Evolutionary conservation across 352 stramenopile genomes (phyloP), one percentile per base, ranked within the genome.

Genomic region (Globisporangium spiculum): DNA sequence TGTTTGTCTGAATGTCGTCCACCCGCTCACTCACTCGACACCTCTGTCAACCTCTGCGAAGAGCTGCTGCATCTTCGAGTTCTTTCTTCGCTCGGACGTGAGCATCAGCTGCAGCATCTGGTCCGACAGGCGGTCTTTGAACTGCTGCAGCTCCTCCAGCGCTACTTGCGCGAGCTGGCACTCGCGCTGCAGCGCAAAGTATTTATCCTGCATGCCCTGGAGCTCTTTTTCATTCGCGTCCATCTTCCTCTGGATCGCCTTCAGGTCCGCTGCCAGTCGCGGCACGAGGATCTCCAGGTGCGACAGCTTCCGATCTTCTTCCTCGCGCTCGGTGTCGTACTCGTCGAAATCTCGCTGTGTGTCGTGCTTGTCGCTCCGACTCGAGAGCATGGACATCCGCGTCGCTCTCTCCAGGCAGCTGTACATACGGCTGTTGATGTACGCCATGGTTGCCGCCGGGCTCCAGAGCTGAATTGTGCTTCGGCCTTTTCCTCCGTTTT

Each of bases 21-120:
- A 44, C 27, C 22, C 14, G 16, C 32, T n/a, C 54, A 46, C 32
- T n/a, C 54, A 34, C 6, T 62, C 20, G 3, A 20, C 38, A 22
- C 12, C 41, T 2, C 58, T 27, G 53, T 93, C 85, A 4, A 90
- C 80, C 30, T 92, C 66, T 0, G 78, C 80, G 66, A 94, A 94
- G 34, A 94, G 79, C 66, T 90, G 65, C 55, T 90, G 81, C 86
- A 95, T 92, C 48, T 75, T 80, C 34, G 74, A 71, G 55, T 88
- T 92, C 75, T 93, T 95, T 24, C 87, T 71, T 27, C 78, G 77
- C 66, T 95, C 83, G 32, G 76, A 88, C 0, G 69, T 72, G 46
- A 88, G 46, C 68, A 95, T 80, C 57, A 95, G 80, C 54, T 91
- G 78, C 61, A 92, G 70, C 77, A 93, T 87, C 61, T 95, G 88